Evolutionary conservation across 2,329 filamentous ascomycete species (phyloP), one percentile per base, ranked within the genome.

Genomic region (Cryoendolithus antarcticus): DNA sequence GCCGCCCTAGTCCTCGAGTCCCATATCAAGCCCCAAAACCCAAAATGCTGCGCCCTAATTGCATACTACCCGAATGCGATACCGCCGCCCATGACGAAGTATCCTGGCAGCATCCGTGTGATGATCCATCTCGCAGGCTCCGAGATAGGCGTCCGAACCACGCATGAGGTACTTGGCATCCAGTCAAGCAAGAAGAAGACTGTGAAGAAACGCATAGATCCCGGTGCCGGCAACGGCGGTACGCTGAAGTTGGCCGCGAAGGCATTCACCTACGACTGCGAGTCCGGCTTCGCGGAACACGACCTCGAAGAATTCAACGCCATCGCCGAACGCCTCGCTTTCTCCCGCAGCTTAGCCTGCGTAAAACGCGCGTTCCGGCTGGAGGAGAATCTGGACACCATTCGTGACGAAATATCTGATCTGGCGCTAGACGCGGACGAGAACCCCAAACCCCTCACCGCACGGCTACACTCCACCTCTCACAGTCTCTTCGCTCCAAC

Each of bases 271-370:
- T 80, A 80, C 47, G 64, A 67, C 43, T 72, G 61, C 0, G 62
- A 74, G 37, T 62, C 74, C 0, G 82, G 82, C 0, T 86, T 88
- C 45, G 82, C 82, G 0, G 81, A 86, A 58, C 68, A 71, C 12
- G 75, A 84, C 40, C 56, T 82, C 27, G 76, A 82, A 2, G 74
- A 80, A 47, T 86, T 76, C 49, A 71, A 85, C 46, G 64, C 69
- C 7, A 64, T 82, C 3, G 71, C 71, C 0, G 73, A 79, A 2
- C 70, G 72, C n/a, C 52, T 86, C 12, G 80, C 82, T 0, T 86
- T 78, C 71, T 74, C 70, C n/a, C 67, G 82, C 6, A 78, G 74
- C 29, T 52, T 88, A 41, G 65, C 65, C 1, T 60, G 67, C 1
- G 64, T 83, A 29, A 66, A 77, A 31, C 70, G 68, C 43, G 80